phyloP scores from a whole-genome alignment of 768 basidiomycete species.

The Boletus insuetus region DNA sequence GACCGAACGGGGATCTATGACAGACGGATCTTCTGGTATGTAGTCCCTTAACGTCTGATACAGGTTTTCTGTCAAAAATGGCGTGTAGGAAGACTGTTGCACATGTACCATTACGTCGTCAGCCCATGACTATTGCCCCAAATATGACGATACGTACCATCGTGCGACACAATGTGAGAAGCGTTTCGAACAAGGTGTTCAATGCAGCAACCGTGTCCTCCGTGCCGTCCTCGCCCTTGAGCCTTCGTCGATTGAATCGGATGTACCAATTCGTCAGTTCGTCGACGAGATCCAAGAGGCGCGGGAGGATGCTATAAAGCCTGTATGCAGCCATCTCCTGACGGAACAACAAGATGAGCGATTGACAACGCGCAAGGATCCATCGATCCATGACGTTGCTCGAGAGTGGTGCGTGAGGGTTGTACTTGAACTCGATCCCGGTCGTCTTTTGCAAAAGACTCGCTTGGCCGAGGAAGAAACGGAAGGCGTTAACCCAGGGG shows the following conservation, averaged over 20 bases:
- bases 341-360: conserved; percentile 85
- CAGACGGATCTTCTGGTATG: conserved; percentile 71
- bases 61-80: conserved; percentile 95
- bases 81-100: conserved; percentile 90
- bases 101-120: not conserved
- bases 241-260: conserved; percentile 91
- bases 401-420: conserved; percentile 79
- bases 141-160: conserved; percentile 59
- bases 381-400: conserved; percentile 98
- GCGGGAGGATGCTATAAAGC: conserved; percentile 96
- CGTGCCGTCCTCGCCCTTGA: conserved; percentile 92
- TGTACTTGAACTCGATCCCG: conserved; percentile 77
- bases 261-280: conserved; percentile 99
- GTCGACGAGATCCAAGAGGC: conserved; percentile 86
- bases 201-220: conserved; percentile 86
- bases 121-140: not conserved
- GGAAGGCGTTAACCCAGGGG: conserved; percentile 98
- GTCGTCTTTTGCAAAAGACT: conserved; percentile 80
- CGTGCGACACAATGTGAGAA: conserved; percentile 91
- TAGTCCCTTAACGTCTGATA: conserved; percentile 88
- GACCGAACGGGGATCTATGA: conserved; percentile 83
- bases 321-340: conserved; percentile 97
- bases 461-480: conserved; percentile 97
- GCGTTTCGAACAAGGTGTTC: conserved; percentile 93
- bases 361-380: conserved; percentile 98